Evolutionary conservation across 1,284 basidiomycete species (phyloP).

Genomic region (Waitea zeae): DNA sequence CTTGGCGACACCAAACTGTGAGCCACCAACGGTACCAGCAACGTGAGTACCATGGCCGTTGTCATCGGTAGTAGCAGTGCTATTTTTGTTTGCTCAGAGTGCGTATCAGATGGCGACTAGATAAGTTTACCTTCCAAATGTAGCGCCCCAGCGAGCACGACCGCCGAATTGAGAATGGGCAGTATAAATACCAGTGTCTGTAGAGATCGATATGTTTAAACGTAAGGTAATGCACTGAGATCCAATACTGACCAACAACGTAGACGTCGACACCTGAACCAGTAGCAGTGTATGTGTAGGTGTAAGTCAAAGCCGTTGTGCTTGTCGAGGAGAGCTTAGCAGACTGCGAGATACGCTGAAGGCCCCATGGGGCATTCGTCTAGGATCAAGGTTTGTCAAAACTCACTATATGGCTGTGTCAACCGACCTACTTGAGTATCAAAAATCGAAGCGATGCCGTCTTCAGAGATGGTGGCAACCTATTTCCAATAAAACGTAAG

Average conservation of each 20-base stretch:
- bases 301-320: constrained; percentile 9
- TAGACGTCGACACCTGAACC: constrained; percentile 17
- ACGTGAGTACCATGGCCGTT: constrained; percentile 32
- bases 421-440: too few relatives aligned
- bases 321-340: too few relatives aligned
- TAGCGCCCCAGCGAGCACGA: constrained; percentile 50
- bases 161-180: constrained; percentile 50
- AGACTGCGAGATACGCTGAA: too few relatives aligned
- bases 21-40: constrained; percentile 33
- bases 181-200: constrained; percentile 41
- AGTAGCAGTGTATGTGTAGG: constrained; percentile 15
- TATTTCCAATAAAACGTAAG: too few relatives aligned
- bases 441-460: too few relatives aligned
- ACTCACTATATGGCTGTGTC: too few relatives aligned
- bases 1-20: constrained; percentile 56
- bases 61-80: constrained; percentile 41
- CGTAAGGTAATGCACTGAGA: constrained; percentile 9
- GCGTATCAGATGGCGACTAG: too few relatives aligned
- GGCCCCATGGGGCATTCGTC: too few relatives aligned
- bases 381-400: too few relatives aligned
- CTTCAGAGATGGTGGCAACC: too few relatives aligned
- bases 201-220: too few relatives aligned
- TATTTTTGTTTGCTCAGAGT: too few relatives aligned
- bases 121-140: constrained; percentile 14
- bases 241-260: constrained; percentile 14